Conservation (phyloP, 1,284 basidiomycete species). For the Heterobasidion annosum region DNA sequence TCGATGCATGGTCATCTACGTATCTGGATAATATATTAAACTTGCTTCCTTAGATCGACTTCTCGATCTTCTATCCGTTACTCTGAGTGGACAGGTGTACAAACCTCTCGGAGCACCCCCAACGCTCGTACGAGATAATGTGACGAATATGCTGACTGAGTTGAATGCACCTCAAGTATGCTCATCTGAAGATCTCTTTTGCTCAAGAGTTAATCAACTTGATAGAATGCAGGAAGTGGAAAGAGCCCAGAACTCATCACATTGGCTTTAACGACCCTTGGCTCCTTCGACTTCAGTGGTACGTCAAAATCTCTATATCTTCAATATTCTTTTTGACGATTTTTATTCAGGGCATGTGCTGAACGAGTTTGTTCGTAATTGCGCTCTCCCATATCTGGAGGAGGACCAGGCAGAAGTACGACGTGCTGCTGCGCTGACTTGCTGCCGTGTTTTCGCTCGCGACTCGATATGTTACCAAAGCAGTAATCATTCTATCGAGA, state of each 20-base stretch:
- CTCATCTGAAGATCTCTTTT: neutral
- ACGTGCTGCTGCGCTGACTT: constrained; percentile 87
- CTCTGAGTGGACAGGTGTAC: constrained; percentile 79
- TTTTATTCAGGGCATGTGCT: constrained; percentile 71
- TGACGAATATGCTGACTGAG: constrained; percentile 43
- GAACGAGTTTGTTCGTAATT: constrained; percentile 93
- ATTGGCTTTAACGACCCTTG: constrained; percentile 83
- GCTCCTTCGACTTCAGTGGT: constrained; percentile 94
- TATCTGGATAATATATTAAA: neutral
- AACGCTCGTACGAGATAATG: constrained; percentile 43
- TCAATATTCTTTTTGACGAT: neutral
- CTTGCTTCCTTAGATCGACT: constrained; percentile 61
- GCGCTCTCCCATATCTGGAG: constrained; percentile 91
- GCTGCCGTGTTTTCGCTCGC: constrained; percentile 85
- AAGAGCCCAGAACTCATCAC: constrained; percentile 74
- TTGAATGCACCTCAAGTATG: constrained; percentile 49
- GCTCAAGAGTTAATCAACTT: constrained; percentile 5
- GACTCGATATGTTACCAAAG: constrained; percentile 97
- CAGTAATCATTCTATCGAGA: constrained; percentile 93
- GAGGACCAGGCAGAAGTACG: constrained; percentile 88
- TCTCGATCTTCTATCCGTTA: constrained; percentile 74
- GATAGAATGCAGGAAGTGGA: constrained; percentile 33
- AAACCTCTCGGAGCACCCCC: constrained; percentile 77
- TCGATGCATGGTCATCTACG: neutral
- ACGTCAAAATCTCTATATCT: constrained; percentile 13